Conservation (phyloP, 169 alveolate genomes). For the Miamiensis avidus region DNA sequence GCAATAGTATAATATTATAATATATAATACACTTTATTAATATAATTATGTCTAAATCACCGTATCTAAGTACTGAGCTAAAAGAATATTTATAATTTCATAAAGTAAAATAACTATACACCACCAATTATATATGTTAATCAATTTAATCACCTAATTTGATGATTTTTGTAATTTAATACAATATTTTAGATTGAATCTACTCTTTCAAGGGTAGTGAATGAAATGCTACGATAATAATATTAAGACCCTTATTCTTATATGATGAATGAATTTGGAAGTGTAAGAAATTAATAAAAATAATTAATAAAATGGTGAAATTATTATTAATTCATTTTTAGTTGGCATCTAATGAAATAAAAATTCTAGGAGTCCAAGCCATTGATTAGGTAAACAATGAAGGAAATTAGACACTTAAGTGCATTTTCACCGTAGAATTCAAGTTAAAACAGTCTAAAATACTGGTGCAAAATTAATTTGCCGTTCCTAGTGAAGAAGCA, state of each 20-base stretch:
- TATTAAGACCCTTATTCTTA: constrained; percentile 17
- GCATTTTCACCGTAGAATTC: neutral
- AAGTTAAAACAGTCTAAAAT: constrained; percentile 3
- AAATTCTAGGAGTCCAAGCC: neutral
- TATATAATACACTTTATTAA: no score
- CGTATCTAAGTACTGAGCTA: neutral
- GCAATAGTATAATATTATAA: no score
- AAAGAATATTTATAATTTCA: neutral
- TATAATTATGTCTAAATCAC: neutral
- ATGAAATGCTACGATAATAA: neutral
- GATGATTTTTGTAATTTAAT: neutral
- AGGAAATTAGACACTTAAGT: neutral
- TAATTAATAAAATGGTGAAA: no score
- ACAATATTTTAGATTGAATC: constrained; percentile 2
- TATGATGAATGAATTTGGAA: constrained; percentile 31
- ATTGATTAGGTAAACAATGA: neutral
- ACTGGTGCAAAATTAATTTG: neutral
- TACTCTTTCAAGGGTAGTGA: constrained; percentile 7
- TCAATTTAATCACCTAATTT: no score
- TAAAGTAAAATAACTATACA: neutral
- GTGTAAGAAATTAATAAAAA: neutral
- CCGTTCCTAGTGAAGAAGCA: constrained; percentile 7
- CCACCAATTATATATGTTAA: no score
- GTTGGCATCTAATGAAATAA: constrained; percentile 12
- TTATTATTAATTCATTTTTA: neutral